A percentile compares a stretch with the other conserved stretches of the same genome.
phyloP scores from a whole-genome alignment of 306 rosid species.

The Carpinus fangiana region DNA sequence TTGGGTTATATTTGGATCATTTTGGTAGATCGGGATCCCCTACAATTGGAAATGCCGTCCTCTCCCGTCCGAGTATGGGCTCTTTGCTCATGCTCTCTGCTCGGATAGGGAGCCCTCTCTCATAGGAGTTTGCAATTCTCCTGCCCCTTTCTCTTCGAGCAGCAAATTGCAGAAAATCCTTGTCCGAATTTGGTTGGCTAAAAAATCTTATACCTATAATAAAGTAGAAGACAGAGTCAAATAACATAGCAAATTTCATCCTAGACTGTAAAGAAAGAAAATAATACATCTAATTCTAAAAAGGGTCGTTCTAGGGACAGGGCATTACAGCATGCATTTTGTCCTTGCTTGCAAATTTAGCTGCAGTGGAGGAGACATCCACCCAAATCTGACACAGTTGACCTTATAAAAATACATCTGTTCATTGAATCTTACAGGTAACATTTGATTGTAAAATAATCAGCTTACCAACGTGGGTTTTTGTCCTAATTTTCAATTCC shows the following conservation, averaged over 20 bases:
- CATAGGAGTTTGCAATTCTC: too few relatives aligned
- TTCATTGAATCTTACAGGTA: conserved; percentile 24
- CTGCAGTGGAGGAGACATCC: conserved; percentile 33
- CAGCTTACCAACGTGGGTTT: conserved; percentile 4
- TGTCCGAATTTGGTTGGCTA: too few relatives aligned
- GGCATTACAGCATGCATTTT: conserved; percentile 26
- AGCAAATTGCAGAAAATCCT: too few relatives aligned
- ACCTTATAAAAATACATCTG: conserved; percentile 21
- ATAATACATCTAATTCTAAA: not conserved
- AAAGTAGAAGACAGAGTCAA: not conserved
- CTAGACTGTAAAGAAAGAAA: not conserved
- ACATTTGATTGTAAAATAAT: conserved; percentile 1
- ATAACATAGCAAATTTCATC: not conserved
- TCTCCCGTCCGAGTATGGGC: too few relatives aligned
- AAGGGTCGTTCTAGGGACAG: not conserved
- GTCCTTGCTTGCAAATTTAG: conserved; percentile 24
- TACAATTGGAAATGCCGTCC: too few relatives aligned
- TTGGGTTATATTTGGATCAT: not conserved
- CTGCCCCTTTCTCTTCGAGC: too few relatives aligned
- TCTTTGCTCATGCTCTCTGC: too few relatives aligned
- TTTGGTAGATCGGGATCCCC: not conserved
- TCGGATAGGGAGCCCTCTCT: too few relatives aligned
- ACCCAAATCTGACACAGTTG: conserved; percentile 26
- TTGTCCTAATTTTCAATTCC: not conserved
- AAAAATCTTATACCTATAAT: not conserved